Evolutionary conservation across 2,329 filamentous ascomycete species (phyloP).

Genomic region (Scopulariopsis brevicaulis): DNA sequence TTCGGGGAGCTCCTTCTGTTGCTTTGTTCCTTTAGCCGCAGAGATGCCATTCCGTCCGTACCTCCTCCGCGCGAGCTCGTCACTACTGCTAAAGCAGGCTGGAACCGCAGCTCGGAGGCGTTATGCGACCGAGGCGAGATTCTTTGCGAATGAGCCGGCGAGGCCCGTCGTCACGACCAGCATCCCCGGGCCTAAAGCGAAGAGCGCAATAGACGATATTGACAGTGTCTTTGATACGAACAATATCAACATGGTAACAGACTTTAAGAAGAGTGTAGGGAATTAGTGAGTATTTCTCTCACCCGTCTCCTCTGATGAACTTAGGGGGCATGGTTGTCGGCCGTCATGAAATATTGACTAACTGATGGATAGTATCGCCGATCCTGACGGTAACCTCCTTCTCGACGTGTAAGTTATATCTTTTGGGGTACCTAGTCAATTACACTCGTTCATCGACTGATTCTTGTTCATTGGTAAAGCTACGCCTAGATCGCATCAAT

Average conservation of each 20-base stretch:
- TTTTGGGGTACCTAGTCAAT: no score
- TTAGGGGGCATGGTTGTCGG: no score
- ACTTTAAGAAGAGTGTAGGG: constrained; percentile 63
- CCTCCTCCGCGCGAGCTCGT: no score
- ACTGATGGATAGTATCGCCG: constrained; percentile 33
- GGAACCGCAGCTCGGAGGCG: no score
- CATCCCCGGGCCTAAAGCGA: constrained; percentile 68
- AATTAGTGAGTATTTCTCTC: constrained; percentile 55
- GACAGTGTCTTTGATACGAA: constrained; percentile 75
- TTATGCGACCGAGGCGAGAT: constrained; percentile 10
- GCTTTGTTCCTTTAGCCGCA: no score
- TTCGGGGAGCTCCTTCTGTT: no score
- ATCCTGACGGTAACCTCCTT: constrained; percentile 59
- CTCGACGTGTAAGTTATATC: constrained; percentile 57
- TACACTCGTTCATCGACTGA: no score
- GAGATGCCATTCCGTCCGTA: no score
- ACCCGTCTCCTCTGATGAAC: no score
- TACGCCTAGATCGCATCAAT: constrained; percentile 80
- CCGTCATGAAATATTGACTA: no score
- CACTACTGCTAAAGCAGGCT: no score
- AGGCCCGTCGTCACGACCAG: constrained; percentile 41
- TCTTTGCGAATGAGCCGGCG: constrained; percentile 37
- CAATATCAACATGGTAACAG: constrained; percentile 71
- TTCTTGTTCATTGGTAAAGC: constrained; percentile 23
- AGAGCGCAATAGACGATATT: constrained; percentile 57